Conservation (phyloP, 1,284 basidiomycete genomes). For the Ceratobasidium sp. region DNA sequence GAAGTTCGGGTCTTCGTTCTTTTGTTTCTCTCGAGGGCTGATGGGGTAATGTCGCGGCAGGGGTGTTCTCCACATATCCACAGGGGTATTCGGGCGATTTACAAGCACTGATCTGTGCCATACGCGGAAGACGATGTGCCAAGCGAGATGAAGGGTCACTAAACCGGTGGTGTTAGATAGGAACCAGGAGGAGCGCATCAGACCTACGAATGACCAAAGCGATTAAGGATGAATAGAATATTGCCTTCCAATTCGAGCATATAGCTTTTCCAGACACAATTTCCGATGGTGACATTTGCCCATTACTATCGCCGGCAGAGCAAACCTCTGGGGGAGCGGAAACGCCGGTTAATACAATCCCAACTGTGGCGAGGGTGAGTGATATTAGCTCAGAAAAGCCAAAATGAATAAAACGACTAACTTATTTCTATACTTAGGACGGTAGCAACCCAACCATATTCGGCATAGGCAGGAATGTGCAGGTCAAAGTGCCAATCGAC, state of each 20-base stretch:
- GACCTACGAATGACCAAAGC: too few species aligned
- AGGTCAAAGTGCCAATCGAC: conserved; percentile 30
- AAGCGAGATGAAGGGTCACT: too few species aligned
- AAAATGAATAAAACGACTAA: not conserved
- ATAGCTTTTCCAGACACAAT: too few species aligned
- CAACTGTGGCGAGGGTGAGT: not conserved
- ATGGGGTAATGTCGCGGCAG: conserved; percentile 11
- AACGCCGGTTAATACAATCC: not conserved
- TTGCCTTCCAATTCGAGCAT: too few species aligned
- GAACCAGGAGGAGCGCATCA: too few species aligned
- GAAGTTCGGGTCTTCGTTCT: not conserved
- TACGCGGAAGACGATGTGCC: too few species aligned
- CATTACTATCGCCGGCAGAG: not conserved
- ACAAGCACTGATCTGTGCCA: too few species aligned
- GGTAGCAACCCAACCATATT: conserved; percentile 12
- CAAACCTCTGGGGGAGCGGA: conserved; percentile 13
- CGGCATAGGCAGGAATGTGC: conserved; percentile 6
- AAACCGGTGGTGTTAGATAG: too few species aligned
- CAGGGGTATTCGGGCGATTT: too few species aligned
- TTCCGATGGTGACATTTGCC: too few species aligned
- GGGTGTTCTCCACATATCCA: too few species aligned
- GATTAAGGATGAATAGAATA: too few species aligned
- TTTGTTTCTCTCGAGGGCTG: not conserved
- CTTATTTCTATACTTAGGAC: conserved; percentile 14
- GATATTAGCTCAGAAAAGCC: not conserved